Percentiles rank a stretch among this genome's conserved stretches.
Evolutionary conservation across 2,329 filamentous ascomycete genomes (phyloP).

Genomic region (Calycina herbarum): DNA sequence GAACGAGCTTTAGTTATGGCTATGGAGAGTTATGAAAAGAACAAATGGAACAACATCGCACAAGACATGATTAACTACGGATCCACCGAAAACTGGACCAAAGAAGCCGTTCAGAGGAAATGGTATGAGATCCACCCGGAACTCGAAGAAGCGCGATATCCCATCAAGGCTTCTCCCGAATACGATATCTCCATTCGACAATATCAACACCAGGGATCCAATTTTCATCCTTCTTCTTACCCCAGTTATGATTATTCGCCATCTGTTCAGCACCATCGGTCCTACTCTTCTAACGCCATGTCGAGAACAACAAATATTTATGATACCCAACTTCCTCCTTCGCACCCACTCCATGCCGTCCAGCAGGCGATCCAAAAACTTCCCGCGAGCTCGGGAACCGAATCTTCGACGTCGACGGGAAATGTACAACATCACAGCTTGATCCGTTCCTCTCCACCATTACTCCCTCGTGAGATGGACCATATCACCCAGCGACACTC

Average conservation of each 20-base stretch:
- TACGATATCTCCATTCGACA: conserved; percentile 16
- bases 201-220: conserved; percentile 1
- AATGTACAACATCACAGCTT: background rate
- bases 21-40: conserved; percentile 36
- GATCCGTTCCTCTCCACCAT: background rate
- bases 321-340: conserved; percentile 6
- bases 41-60: conserved; percentile 37
- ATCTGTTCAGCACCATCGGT: background rate
- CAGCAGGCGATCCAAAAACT: conserved; percentile 7
- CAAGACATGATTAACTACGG: conserved; percentile 38
- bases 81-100: conserved; percentile 37
- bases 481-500: background rate
- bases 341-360: conserved; percentile 6
- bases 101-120: conserved; percentile 38
- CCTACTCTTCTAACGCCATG: background rate
- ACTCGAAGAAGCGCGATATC: background rate
- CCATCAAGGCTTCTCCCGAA: background rate
- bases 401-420: background rate
- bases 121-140: conserved; percentile 35
- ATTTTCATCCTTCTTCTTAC: background rate
- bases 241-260: background rate
- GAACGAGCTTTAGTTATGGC: conserved; percentile 36
- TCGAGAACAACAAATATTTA: conserved; percentile 6
- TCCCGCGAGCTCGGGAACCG: background rate
- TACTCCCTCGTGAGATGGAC: background rate